Percentiles rank a stretch among this genome's conserved stretches.
phyloP scores from a whole-genome alignment of 164 flowering plant species.

The Magnolia officinalis region DNA sequence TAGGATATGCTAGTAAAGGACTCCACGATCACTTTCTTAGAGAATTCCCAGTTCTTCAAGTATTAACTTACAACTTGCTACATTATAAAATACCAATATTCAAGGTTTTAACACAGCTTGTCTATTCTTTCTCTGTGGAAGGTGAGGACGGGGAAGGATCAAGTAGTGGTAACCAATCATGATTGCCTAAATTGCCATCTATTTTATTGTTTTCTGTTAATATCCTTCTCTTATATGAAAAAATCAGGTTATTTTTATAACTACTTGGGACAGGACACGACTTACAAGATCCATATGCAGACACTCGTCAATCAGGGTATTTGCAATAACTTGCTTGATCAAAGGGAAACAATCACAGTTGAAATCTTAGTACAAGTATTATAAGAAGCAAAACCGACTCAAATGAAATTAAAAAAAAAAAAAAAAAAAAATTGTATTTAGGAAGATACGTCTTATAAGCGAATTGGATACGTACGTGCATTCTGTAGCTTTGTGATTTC shows the following conservation, averaged over 20 bases:
- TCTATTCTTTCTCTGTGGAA: no score
- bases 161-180: background rate
- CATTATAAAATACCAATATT: no score
- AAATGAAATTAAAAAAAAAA: background rate
- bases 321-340: constrained; percentile 42
- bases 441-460: constrained; percentile 55
- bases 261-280: background rate
- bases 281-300: constrained; percentile 62
- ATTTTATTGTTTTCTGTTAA: background rate
- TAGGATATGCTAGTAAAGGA: no score
- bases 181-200: background rate
- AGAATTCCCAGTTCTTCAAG: no score
- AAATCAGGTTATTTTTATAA: background rate
- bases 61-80: no score
- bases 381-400: background rate
- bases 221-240: background rate
- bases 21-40: no score
- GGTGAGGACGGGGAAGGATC: no score
- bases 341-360: background rate
- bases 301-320: constrained; percentile 43
- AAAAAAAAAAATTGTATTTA: background rate
- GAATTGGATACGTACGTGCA: constrained; percentile 33
- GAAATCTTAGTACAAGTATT: background rate
- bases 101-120: no score
- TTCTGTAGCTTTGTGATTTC: constrained; percentile 55